Evolutionary conservation across 2,329 filamentous ascomycete species (phyloP).

Genomic region (Chaetothyriales sp.): DNA sequence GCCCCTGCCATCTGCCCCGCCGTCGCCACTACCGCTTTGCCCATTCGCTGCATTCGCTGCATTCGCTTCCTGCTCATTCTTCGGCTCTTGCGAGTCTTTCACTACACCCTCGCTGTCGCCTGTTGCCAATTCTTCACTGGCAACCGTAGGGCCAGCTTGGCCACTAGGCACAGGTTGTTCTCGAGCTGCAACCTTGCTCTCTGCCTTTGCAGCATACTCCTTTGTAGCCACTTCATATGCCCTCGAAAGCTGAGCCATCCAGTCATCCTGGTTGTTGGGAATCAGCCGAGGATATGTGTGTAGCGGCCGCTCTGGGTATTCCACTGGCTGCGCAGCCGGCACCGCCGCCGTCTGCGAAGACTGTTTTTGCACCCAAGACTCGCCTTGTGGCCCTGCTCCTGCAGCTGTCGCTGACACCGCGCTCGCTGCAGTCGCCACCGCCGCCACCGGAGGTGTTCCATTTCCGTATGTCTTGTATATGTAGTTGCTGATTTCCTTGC

Average conservation of each 20-base stretch:
- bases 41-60: neutral
- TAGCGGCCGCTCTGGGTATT: neutral
- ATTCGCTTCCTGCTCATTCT: neutral
- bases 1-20: neutral
- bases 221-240: neutral
- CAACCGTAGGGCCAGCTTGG: neutral
- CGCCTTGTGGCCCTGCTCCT: neutral
- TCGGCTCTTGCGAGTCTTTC: neutral
- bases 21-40: neutral
- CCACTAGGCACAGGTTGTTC: neutral
- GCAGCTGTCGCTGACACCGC: neutral
- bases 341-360: neutral
- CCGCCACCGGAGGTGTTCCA: slow-evolving; percentile 15
- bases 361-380: neutral
- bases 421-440: slow-evolving; percentile 17
- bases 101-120: neutral
- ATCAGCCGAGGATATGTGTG: neutral
- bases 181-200: neutral
- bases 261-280: neutral
- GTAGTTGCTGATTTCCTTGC: slow-evolving; percentile 43
- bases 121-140: neutral
- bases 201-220: neutral
- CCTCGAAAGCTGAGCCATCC: neutral
- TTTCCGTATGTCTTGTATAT: slow-evolving; percentile 42
- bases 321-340: neutral